Base-by-base conservation (phyloP, 2,329 filamentous ascomycete genomes). In the Neonectria coccinea region DNA sequence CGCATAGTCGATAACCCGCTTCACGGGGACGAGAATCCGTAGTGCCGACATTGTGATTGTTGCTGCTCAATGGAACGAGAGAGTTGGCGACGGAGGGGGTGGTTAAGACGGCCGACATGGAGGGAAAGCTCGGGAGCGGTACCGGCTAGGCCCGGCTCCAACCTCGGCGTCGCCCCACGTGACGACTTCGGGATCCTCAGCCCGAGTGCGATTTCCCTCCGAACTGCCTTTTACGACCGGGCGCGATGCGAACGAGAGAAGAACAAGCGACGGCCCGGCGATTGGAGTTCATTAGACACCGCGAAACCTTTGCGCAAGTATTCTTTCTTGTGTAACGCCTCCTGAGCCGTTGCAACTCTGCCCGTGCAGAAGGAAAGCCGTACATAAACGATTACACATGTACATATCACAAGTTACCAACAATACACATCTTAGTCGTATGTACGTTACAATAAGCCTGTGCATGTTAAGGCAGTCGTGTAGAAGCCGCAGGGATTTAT, bases 1-100 rank as follows among this genome's bases (percentile, higher is more conserved):
- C 73, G 92, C 91, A 87, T 93, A 94, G 86, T 94, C 92, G 83
- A 94, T 93, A 55, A 94, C 92, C 88, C 92, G 84, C 84, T 94
- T 94, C 52, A 94, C 84, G 79, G 92, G 92, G 4, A 94, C 91
- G 67, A 94, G 85, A 79, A 94, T 94, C 78, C 91, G 85, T 73
- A 93, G 81, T 60, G 86, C 84, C 74, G 88, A 88, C 88, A 90
- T 89, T 68, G 70, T 67, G 66, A 59, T 56, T 75, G 70, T 70
- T 72, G 70, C 66, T 70, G 73, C 64, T 68, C 70, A 73, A 73
- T 74, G 58, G 48, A 59, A 57, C 54, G 64, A 45, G 50, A 64
- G 58, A 67, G 70, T 69, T 72, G 68, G 65, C 59, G 50, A 25
- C 55, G 66, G 62, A 70, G 64, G 64, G 64, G 62, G 59, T 64